phyloP scores from a whole-genome alignment of 202 grass and related monocot species.

The Cymbopogon flexuosus region DNA sequence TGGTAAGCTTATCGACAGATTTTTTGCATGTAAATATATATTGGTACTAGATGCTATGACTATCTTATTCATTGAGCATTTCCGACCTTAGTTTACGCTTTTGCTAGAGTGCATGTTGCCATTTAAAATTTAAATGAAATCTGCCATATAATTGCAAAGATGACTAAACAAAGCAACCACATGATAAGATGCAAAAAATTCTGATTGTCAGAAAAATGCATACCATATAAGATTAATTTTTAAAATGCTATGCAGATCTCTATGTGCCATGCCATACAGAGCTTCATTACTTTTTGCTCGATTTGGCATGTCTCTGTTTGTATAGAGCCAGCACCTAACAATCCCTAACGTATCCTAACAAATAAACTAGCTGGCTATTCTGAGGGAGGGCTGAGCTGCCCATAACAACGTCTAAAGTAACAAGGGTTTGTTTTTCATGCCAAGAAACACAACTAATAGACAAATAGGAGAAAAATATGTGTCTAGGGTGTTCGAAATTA shows the following conservation, averaged over 20 bases:
- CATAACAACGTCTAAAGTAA: not conserved
- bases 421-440: not conserved
- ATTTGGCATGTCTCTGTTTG: not conserved
- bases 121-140: not conserved
- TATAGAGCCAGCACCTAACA: not conserved
- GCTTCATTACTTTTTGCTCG: not conserved
- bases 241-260: not conserved
- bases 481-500: not conserved
- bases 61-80: conserved; percentile 1
- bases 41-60: not conserved
- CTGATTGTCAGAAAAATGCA: not conserved
- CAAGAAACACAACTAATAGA: not conserved
- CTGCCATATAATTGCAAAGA: not conserved
- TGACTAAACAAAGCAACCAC: not conserved
- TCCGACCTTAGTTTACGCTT: not conserved
- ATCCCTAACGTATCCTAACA: not conserved
- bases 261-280: not conserved
- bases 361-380: not conserved
- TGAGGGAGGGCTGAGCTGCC: not conserved
- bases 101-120: not conserved
- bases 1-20: not conserved
- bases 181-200: not conserved
- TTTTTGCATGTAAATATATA: not conserved
- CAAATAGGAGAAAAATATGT: no score
- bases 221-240: not conserved